Evolutionary conservation across 441 rosid genomes (phyloP).

Genomic region (Erodium moschatum): DNA sequence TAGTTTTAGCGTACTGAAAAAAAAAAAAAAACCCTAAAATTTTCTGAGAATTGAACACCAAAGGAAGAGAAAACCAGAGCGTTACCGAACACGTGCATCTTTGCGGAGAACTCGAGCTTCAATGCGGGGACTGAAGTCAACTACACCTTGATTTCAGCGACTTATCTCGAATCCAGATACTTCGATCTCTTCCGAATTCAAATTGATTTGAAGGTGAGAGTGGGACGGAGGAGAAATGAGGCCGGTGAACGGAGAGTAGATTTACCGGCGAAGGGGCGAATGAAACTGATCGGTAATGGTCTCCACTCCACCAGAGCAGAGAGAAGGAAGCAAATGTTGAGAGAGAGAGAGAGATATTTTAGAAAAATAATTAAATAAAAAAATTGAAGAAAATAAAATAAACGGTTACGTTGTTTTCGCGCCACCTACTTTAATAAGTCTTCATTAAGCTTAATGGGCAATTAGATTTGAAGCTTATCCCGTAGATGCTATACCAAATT

Average conservation of each 20-base stretch:
- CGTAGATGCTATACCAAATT: neutral
- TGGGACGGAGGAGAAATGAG: too few relatives aligned
- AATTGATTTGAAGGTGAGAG: too few relatives aligned
- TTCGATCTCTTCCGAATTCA: neutral
- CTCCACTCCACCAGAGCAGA: too few relatives aligned
- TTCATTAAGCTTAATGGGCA: neutral
- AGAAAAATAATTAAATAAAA: neutral
- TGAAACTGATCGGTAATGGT: too few relatives aligned
- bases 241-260: slow-evolving; percentile 9
- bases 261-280: too few relatives aligned
- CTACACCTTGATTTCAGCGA: neutral
- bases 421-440: slow-evolving; percentile 43
- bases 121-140: neutral
- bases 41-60: neutral
- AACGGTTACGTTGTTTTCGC: slow-evolving; percentile 60
- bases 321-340: too few relatives aligned
- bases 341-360: neutral
- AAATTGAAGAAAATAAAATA: neutral
- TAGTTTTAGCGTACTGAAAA: neutral
- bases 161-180: neutral
- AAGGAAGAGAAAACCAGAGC: slow-evolving; percentile 15
- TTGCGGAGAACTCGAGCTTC: neutral
- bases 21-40: neutral
- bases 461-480: neutral
- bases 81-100: slow-evolving; percentile 8